Evolutionary conservation across 768 basidiomycete genomes (phyloP).

Genomic region (Leucogyrophana mollusca): DNA sequence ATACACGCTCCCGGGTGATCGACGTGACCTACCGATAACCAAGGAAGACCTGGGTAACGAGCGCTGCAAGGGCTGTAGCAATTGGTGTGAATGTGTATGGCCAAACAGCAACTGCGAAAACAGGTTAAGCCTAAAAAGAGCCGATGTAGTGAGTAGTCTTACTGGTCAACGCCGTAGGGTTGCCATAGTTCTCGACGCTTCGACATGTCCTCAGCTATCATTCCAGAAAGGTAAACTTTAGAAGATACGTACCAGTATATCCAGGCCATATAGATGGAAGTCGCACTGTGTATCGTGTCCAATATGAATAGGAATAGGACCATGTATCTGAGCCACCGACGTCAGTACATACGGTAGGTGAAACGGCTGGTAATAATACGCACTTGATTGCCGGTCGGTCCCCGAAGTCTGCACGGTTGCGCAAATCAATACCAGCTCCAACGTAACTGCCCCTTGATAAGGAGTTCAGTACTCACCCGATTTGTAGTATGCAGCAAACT

Average conservation of each 20-base stretch:
- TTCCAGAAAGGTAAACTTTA: too few species aligned
- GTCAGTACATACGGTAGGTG: background rate
- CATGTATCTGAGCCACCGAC: constrained; percentile 22
- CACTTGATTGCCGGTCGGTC: constrained; percentile 37
- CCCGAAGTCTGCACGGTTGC: constrained; percentile 31
- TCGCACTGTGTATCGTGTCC: constrained; percentile 36
- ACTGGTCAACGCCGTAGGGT: constrained; percentile 12
- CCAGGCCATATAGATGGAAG: constrained; percentile 33
- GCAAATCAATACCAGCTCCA: background rate
- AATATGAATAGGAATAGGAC: constrained; percentile 32
- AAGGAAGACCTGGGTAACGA: constrained; percentile 51
- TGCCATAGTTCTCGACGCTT: constrained; percentile 13
- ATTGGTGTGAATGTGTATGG: constrained; percentile 50
- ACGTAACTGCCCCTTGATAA: too few species aligned
- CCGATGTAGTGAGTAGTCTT: background rate
- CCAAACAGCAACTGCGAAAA: constrained; percentile 40
- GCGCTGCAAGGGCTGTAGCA: constrained; percentile 43
- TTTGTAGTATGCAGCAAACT: constrained; percentile 39
- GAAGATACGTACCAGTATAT: constrained; percentile 28
- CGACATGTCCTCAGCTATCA: too few species aligned
- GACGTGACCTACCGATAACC: constrained; percentile 41
- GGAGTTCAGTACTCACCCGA: constrained; percentile 13
- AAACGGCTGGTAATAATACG: background rate
- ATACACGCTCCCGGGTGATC: too few species aligned
- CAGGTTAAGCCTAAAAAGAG: background rate